Base-by-base conservation (phyloP, 768 basidiomycete species). In the Arthromyces matolae region DNA sequence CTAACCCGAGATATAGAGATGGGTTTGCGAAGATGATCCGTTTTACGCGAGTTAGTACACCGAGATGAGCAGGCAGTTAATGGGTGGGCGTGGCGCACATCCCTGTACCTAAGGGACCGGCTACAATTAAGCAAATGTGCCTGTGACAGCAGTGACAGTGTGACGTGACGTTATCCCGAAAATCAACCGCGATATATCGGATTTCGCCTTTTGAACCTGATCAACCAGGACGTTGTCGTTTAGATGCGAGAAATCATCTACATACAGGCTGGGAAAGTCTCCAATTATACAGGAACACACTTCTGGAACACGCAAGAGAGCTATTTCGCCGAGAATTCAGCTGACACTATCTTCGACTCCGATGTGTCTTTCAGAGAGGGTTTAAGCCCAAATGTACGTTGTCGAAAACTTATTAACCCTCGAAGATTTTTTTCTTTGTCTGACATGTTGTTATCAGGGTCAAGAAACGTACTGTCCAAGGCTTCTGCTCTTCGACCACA, bases 281-380 rank as follows among this genome's bases (percentile, higher is more conserved):
- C 87, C 16, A 89, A 90, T 58, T 81, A 81, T 58, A 64, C 76
- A 16, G 86, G 86, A 37, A 79, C 86, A 0, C 88, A 90, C 57
- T 89, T 87, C 56, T 91, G 86, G 86, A 89, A 89, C 58, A 77
- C 84, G 1, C 87, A 89, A 63, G 83, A 88, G 62, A 74, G 65
- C 52, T 89, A 89, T 61, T 76, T 84, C 54, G 69, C 71, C 50
- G 68, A 70, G 18, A 74, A 73, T 38, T 64, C 62, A 31, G 68
- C 72, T 45, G 72, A 75, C 19, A 57, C 74, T 4, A 47, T 71
- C 25, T 66, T 79, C 29, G 71, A 78, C 47, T 70, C 78, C 57
- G 73, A 75, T 51, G 66, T 85, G 39, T 89, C 87, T 9, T 89
- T 89, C 62, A 70, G 77, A 55, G 83, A 88, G 62, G 79, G 80